Evolutionary conservation across 805 yeast species (phyloP).

Genomic region (Myxozyma neotropica): DNA sequence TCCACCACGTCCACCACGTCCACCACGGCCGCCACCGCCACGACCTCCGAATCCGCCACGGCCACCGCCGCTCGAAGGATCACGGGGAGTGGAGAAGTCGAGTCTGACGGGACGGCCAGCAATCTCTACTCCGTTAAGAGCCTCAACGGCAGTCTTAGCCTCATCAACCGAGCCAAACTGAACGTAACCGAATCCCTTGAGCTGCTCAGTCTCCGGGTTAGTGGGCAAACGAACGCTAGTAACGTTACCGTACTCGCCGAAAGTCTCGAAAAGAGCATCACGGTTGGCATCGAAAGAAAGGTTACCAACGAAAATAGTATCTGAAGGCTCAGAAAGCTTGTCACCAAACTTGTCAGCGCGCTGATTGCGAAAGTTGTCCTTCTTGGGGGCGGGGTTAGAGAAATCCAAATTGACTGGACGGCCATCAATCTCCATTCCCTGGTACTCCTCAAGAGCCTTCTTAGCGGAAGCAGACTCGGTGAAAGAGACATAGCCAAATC

Average conservation of each 20-base stretch:
- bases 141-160: slow-evolving; percentile 85
- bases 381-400: slow-evolving; percentile 77
- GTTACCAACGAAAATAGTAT: slow-evolving; percentile 95
- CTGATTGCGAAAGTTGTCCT: slow-evolving; percentile 53
- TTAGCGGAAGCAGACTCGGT: slow-evolving; percentile 75
- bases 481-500: slow-evolving; percentile 79
- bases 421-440: slow-evolving; percentile 95
- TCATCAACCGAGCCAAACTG: slow-evolving; percentile 86
- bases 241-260: slow-evolving; percentile 78
- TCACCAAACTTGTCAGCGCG: slow-evolving; percentile 93
- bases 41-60: slow-evolving; percentile 47
- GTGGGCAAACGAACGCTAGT: slow-evolving; percentile 94
- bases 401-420: slow-evolving; percentile 93
- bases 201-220: slow-evolving; percentile 97
- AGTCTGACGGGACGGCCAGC: slow-evolving; percentile 93
- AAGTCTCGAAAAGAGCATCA: slow-evolving; percentile 72
- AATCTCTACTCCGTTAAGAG: slow-evolving; percentile 83
- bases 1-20: slow-evolving; percentile 48
- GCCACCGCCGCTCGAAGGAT: slow-evolving; percentile 48
- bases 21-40: slow-evolving; percentile 45
- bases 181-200: slow-evolving; percentile 98
- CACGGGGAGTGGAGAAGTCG: slow-evolving; percentile 92
- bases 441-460: slow-evolving; percentile 79
- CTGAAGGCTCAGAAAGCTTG: slow-evolving; percentile 87
- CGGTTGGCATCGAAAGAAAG: slow-evolving; percentile 86